These are phyloP conservation scores for Lachnellula occidentalis DNA, from an alignment of 2,329 filamentous ascomycete species.

Conservation along the genomic window DNA sequence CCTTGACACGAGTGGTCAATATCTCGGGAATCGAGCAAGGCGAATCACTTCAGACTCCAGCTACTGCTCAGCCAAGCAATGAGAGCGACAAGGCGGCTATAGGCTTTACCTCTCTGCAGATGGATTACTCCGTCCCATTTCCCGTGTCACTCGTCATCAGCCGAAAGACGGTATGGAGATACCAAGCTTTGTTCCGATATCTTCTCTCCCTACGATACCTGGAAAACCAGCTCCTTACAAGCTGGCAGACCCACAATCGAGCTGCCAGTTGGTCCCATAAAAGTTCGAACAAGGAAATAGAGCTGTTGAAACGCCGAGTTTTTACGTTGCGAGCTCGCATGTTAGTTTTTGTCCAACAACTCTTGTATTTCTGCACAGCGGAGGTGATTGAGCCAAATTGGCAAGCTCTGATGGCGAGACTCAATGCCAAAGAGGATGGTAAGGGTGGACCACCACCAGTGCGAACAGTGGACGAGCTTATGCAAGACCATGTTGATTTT, in stretches of 20 bases:
- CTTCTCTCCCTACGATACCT: constrained; percentile 83
- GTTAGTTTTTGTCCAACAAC: constrained; percentile 91
- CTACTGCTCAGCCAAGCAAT: constrained; percentile 61
- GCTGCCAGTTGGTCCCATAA: constrained; percentile 73
- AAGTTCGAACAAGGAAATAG: constrained; percentile 65
- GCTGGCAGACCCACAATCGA: constrained; percentile 83
- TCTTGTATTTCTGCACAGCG: constrained; percentile 89
- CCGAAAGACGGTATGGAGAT: constrained; percentile 85
- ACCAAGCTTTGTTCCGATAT: constrained; percentile 90
- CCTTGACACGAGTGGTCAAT: constrained; percentile 89
- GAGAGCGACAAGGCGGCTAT: constrained; percentile 79
- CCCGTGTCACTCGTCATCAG: constrained; percentile 89
- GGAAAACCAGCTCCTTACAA: constrained; percentile 74
- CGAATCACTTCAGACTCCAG: constrained; percentile 66
- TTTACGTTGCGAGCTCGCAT: constrained; percentile 88
- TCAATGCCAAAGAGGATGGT: constrained; percentile 85
- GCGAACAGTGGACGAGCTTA: constrained; percentile 86
- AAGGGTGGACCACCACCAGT: constrained; percentile 39
- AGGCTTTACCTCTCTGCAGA: constrained; percentile 83
- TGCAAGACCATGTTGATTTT: constrained; percentile 97
- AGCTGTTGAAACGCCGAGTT: constrained; percentile 83
- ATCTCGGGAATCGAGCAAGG: constrained; percentile 90
- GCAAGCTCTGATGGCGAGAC: constrained; percentile 78
- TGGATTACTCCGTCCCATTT: constrained; percentile 89
- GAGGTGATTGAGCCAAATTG: constrained; percentile 97